Conservation (phyloP, 2,329 filamentous ascomycete genomes). For the Cercospora sp. region DNA sequence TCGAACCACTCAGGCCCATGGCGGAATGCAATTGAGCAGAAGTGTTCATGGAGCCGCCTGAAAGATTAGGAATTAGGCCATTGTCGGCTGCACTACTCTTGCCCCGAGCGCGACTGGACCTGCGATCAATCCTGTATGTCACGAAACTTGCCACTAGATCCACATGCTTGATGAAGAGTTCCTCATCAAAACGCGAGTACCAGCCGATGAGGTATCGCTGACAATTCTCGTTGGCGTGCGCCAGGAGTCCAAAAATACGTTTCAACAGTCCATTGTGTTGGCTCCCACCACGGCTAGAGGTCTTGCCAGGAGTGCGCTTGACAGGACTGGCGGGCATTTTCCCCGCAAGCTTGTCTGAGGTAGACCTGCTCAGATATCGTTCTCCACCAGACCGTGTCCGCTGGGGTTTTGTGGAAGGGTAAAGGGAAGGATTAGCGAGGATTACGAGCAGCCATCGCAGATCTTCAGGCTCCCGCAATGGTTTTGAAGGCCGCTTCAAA, state of each 20-base stretch:
- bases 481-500: conserved; percentile 74
- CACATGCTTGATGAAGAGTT: conserved; percentile 70
- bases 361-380: conserved; percentile 15
- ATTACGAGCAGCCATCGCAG: conserved; percentile 77
- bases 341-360: conserved; percentile 24
- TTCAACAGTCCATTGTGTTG: conserved; percentile 84
- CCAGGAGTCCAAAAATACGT: conserved; percentile 75
- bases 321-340: conserved; percentile 23
- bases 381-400: conserved; percentile 14
- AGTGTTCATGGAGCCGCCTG: conserved; percentile 60
- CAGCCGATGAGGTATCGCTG: conserved; percentile 76
- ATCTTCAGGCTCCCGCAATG: conserved; percentile 67
- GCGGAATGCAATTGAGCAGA: conserved; percentile 75
- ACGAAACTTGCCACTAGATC: conserved; percentile 77
- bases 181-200: conserved; percentile 70
- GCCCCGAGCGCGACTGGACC: conserved; percentile 66
- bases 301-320: conserved; percentile 30
- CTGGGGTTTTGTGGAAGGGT: conserved; percentile 42
- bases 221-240: conserved; percentile 72
- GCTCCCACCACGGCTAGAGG: conserved; percentile 51
- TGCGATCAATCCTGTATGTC: conserved; percentile 73
- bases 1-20: conserved; percentile 57
- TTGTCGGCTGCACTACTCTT: conserved; percentile 57
- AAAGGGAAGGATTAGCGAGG: conserved; percentile 74
- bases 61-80: conserved; percentile 72